These are phyloP conservation scores for Silene noctiflora DNA, from an alignment of 179 eudicot genomes.

Conservation along the genomic window DNA sequence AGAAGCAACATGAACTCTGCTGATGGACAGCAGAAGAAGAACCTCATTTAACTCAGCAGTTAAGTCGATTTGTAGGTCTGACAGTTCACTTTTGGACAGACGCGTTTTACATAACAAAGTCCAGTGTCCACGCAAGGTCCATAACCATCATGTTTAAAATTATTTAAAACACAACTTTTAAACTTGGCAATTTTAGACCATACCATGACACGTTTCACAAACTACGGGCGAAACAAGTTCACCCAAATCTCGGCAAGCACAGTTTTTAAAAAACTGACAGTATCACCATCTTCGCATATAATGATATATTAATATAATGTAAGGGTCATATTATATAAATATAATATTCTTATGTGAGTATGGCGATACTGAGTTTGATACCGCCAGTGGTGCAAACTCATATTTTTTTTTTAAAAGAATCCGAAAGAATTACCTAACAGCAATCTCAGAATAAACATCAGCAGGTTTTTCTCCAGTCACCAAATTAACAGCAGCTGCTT, in stretches of 20 bases:
- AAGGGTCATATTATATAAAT: too few relatives aligned
- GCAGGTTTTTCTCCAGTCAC: constrained; percentile 79
- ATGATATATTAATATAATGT: too few relatives aligned
- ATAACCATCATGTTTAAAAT: background rate
- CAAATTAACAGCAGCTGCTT: constrained; percentile 89
- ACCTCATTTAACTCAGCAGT: background rate
- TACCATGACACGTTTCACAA: background rate
- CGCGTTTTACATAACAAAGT: background rate
- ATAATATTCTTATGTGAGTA: background rate
- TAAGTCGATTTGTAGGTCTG: background rate
- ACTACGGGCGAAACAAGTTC: background rate
- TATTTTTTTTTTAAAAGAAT: background rate
- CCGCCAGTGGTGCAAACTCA: background rate
- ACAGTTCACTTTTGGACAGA: background rate
- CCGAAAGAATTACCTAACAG: constrained; percentile 49
- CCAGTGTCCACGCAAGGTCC: background rate
- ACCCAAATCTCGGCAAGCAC: constrained; percentile 42
- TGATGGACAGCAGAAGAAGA: constrained; percentile 5
- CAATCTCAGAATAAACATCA: constrained; percentile 91
- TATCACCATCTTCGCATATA: background rate
- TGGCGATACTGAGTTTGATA: background rate
- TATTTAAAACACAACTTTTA: background rate
- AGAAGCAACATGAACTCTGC: background rate
- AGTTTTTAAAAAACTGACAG: background rate
- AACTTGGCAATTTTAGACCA: background rate